Base-by-base conservation (phyloP, 2,329 filamentous ascomycete genomes). In the Scleromitrula shiraiana region DNA sequence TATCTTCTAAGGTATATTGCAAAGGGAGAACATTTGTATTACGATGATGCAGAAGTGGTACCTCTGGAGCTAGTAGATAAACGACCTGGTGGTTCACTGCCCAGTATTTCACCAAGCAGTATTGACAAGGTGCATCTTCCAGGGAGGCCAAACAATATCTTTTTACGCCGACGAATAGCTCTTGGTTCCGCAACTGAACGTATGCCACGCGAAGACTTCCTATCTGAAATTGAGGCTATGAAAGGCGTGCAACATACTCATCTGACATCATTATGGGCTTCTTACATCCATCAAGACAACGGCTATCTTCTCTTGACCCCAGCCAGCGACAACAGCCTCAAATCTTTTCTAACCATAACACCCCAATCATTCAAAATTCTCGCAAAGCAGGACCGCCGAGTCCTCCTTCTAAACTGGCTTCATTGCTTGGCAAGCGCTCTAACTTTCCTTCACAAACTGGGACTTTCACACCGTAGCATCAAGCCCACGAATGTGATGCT, bases 401-500 rank as follows among this genome's bases (percentile, higher is more conserved):
- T 71, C 38, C 67, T 83, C 14, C 63, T 88, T 5, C 70, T 87
- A 61, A 82, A 85, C 62, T 89, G 85, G 85, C 77, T 88, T 58
- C 79, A 85, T 59, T 89, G 85, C 61, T 71, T 89, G 4, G 72
- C 33, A 4, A 82, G 87, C 61, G 80, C 83, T 1, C 61, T 88
- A 14, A 77, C 80, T 45, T 84, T 76, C 53, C 67, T 89, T 2
- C 85, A 89, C 60, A 74, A 73, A 53, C 74, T 74, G 40, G 78
- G 80, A 1, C 73, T 78, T 20, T 75, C 76, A 2, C 84, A 89
- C 57, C 76, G 77, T 19, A 80, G 78, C 41, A 86, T 90, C 61
- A 79, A 78, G 52, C 85, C 84, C 1, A 83, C 82, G 0, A 84
- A 82, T 8, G 73, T 89, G 20, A 72, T 85, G 57, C 77, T 88